Evolutionary conservation across 129 eudicot genomes (phyloP).

Genomic region (Deinandra increscens): DNA sequence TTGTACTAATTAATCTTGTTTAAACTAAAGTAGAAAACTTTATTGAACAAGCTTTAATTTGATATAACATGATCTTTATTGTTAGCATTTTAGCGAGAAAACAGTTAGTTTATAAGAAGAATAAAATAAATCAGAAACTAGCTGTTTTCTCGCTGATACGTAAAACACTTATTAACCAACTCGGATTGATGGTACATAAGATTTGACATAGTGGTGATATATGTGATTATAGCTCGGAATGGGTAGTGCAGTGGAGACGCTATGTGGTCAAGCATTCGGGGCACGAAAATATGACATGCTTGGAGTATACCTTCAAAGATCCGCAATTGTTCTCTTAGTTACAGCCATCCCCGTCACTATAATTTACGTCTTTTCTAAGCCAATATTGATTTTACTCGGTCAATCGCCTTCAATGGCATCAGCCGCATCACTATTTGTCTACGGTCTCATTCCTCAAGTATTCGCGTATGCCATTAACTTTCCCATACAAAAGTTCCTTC

Average conservation of each 20-base stretch:
- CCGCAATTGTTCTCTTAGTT: constrained; percentile 51
- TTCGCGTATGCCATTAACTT: constrained; percentile 75
- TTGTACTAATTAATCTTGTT: too few relatives aligned
- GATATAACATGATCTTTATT: too few relatives aligned
- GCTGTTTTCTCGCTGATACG: too few relatives aligned
- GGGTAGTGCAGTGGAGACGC: constrained; percentile 86
- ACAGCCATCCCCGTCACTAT: constrained; percentile 53
- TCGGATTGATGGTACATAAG: too few relatives aligned
- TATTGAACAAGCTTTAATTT: too few relatives aligned
- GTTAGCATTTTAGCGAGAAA: too few relatives aligned
- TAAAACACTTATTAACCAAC: too few relatives aligned
- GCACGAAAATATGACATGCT: constrained; percentile 68
- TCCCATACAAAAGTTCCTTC: constrained; percentile 76
- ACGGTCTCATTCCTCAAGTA: constrained; percentile 76
- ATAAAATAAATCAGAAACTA: too few relatives aligned
- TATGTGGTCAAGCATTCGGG: constrained; percentile 83
- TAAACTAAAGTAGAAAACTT: too few relatives aligned
- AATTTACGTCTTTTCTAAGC: constrained; percentile 47
- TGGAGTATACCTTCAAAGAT: constrained; percentile 78
- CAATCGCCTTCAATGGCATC: constrained; percentile 52
- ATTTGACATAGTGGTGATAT: background rate
- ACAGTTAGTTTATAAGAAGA: too few relatives aligned
- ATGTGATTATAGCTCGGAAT: constrained; percentile 59
- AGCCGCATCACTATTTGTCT: constrained; percentile 60
- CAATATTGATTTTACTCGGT: constrained; percentile 48